These are phyloP conservation scores for Basipetospora chlamydospora DNA, from an alignment of 2,329 filamentous ascomycete genomes.

Conservation along the genomic window DNA sequence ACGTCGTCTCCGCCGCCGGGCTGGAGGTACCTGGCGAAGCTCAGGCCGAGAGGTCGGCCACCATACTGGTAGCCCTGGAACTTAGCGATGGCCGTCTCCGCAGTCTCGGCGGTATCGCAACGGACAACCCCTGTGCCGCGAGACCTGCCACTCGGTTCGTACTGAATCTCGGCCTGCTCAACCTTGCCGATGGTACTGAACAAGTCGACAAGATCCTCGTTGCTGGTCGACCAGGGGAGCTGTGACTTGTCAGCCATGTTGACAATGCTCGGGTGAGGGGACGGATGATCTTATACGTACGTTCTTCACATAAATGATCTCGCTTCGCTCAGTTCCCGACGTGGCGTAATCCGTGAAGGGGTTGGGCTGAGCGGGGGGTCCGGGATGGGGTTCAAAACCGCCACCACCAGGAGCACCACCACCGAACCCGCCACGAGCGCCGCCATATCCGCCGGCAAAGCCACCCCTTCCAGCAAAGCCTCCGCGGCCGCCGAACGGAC, in stretches of 20 bases:
- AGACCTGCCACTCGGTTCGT: constrained; percentile 90
- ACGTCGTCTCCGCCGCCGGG: constrained; percentile 32
- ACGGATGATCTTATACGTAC: constrained; percentile 41
- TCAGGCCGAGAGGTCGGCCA: constrained; percentile 81
- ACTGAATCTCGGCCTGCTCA: constrained; percentile 97
- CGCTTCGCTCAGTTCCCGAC: constrained; percentile 67
- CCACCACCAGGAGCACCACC: constrained; percentile 16
- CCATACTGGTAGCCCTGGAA: constrained; percentile 98
- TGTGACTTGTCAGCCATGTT: constrained; percentile 19
- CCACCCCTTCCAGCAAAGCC: constrained; percentile 33
- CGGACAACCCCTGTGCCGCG: constrained; percentile 93
- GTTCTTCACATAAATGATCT: constrained; percentile 90
- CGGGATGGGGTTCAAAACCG: constrained; percentile 34
- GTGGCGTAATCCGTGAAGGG: constrained; percentile 90
- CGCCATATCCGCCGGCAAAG: constrained; percentile 31
- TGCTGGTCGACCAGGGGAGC: constrained; percentile 98
- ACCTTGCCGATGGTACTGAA: constrained; percentile 98
- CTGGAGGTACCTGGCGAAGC: constrained; percentile 85
- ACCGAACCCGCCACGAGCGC: constrained; percentile 18
- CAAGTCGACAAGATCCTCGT: constrained; percentile 89
- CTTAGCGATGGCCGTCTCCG: constrained; percentile 88
- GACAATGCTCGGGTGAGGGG: background rate
- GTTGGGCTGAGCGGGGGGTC: constrained; percentile 50
- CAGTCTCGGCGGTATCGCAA: constrained; percentile 70
- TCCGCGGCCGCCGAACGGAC: constrained; percentile 32